A percentile compares a stretch with the other conserved stretches of the same genome.
These are phyloP conservation scores for Capillidium heterosporum DNA, from an alignment of 371 early-diverging fungal species.

Conservation along the genomic window DNA sequence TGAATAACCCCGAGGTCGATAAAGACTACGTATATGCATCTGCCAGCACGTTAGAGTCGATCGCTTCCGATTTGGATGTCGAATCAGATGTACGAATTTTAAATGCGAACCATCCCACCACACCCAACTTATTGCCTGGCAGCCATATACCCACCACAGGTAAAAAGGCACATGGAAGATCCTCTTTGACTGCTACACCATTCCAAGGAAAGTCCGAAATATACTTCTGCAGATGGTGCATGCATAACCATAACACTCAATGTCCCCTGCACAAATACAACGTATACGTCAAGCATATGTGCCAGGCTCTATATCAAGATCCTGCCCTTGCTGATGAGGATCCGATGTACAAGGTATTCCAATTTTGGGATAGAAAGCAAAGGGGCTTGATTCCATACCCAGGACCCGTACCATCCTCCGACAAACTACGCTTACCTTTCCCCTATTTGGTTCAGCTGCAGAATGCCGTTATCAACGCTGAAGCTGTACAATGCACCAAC, in stretches of 20 bases:
- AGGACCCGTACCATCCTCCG: conserved; percentile 20
- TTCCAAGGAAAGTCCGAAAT: neutral
- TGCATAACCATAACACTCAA: neutral
- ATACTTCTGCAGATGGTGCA: neutral
- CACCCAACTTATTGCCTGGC: no score
- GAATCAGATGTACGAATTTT: neutral
- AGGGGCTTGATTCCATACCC: conserved; percentile 3
- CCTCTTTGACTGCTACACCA: neutral
- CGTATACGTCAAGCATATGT: neutral
- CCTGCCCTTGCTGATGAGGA: neutral
- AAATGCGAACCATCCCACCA: neutral
- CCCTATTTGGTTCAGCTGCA: no score
- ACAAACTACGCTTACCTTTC: no score
- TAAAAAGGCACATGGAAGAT: no score
- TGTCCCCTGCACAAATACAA: neutral
- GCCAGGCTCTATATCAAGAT: neutral
- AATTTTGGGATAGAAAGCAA: neutral
- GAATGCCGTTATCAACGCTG: no score
- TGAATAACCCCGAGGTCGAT: neutral
- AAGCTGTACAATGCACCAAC: no score
- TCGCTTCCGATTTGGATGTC: neutral
- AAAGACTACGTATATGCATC: neutral
- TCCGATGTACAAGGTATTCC: neutral
- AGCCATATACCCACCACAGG: no score
- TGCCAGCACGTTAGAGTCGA: no score